These are phyloP conservation scores for Xylaria intraflava DNA, from an alignment of 495 filamentous ascomycete species.

Conservation along the genomic window DNA sequence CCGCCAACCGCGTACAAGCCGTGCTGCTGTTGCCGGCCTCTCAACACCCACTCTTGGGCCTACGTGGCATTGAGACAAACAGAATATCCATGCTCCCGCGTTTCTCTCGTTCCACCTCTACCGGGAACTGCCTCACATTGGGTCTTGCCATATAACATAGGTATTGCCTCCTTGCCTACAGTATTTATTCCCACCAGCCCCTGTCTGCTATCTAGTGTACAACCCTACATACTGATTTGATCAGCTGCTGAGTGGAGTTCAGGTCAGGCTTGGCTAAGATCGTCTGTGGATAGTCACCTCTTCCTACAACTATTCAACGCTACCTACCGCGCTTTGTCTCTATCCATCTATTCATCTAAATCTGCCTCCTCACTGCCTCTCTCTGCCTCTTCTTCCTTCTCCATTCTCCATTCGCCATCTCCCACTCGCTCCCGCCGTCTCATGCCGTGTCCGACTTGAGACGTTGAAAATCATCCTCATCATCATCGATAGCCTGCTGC, in stretches of 20 bases:
- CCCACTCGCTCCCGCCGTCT: constrained; percentile 3
- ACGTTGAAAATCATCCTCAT: constrained; percentile 1
- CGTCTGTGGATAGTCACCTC: background rate
- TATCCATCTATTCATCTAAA: background rate
- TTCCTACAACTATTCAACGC: background rate
- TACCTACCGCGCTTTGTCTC: background rate
- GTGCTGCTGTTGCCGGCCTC: background rate
- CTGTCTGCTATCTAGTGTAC: background rate
- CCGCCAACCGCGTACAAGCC: background rate
- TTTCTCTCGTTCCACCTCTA: constrained; percentile 6
- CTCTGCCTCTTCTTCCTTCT: background rate
- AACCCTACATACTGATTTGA: background rate
- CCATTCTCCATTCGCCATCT: background rate
- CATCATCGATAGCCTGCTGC: background rate
- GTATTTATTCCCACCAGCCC: background rate
- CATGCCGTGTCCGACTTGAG: constrained; percentile 11
- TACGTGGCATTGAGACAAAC: constrained; percentile 10
- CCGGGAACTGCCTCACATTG: background rate
- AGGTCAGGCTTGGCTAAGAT: background rate
- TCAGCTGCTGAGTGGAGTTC: constrained; percentile 9
- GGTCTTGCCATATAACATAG: too few species aligned
- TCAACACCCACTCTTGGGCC: constrained; percentile 1
- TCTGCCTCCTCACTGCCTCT: too few species aligned
- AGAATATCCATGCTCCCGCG: constrained; percentile 13
- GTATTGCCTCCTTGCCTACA: background rate